Evolutionary conservation across 2,329 filamentous ascomycete species (phyloP).

Genomic region (Podosphaera aphanis): DNA sequence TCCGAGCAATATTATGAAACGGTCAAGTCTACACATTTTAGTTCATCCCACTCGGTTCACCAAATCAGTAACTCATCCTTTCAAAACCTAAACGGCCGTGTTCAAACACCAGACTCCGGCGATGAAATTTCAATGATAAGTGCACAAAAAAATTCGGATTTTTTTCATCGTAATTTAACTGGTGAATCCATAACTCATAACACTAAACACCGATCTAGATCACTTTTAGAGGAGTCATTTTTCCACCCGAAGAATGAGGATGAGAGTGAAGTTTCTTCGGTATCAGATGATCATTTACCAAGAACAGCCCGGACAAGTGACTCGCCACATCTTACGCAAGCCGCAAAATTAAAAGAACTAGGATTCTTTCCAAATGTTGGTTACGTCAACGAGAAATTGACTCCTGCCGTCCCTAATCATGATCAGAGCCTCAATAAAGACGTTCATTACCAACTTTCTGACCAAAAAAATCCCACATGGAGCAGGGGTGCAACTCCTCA

Average conservation of each 20-base stretch:
- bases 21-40: constrained; percentile 28
- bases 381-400: neutral
- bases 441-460: neutral
- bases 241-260: constrained; percentile 14
- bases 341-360: too few relatives aligned
- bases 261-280: constrained; percentile 31
- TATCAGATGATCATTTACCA: neutral
- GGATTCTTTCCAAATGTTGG: too few relatives aligned
- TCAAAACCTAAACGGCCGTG: neutral
- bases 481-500: constrained; percentile 7
- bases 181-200: neutral
- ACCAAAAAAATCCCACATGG: neutral
- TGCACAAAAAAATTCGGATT: neutral
- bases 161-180: neutral
- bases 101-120: neutral
- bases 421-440: neutral
- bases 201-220: neutral
- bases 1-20: constrained; percentile 31
- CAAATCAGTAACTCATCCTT: neutral
- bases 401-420: too few relatives aligned
- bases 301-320: too few relatives aligned
- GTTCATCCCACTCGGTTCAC: neutral
- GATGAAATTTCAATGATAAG: neutral
- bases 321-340: too few relatives aligned
- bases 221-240: neutral